Evolutionary conservation across 2,329 filamentous ascomycete genomes (phyloP).

Genomic region (Epichloe uncinata): DNA sequence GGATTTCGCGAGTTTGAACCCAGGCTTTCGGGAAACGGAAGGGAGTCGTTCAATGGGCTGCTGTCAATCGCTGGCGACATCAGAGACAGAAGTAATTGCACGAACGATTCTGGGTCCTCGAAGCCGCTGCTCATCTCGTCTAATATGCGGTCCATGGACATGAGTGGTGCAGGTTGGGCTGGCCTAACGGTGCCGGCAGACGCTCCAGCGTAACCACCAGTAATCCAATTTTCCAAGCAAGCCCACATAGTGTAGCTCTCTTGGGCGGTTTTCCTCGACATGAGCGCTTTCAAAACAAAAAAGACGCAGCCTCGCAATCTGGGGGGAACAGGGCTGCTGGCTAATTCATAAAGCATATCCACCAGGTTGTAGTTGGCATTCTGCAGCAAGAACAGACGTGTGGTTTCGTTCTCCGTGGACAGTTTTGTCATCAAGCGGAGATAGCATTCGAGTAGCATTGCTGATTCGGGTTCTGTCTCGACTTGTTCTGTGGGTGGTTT

Average conservation of each 20-base stretch:
- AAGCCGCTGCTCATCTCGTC: conserved; percentile 64
- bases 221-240: conserved; percentile 67
- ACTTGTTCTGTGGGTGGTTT: conserved; percentile 54
- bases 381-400: conserved; percentile 61
- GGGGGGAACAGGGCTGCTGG: conserved; percentile 61
- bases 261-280: conserved; percentile 56
- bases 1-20: conserved; percentile 62
- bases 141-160: conserved; percentile 52
- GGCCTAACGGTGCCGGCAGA: conserved; percentile 21
- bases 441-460: conserved; percentile 95
- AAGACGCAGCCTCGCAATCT: conserved; percentile 77
- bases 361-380: conserved; percentile 53
- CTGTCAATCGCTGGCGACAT: conserved; percentile 51
- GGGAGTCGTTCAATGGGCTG: conserved; percentile 52
- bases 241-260: conserved; percentile 68
- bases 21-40: conserved; percentile 80
- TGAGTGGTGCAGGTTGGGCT: conserved; percentile 20
- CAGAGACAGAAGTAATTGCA: conserved; percentile 61
- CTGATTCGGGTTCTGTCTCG: conserved; percentile 78
- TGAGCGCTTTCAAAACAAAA: conserved; percentile 58
- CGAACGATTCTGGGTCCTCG: conserved; percentile 75
- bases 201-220: conserved; percentile 38
- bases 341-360: conserved; percentile 63
- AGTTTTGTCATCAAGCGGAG: conserved; percentile 77
- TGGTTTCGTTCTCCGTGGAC: conserved; percentile 56